Evolutionary conservation across 345 rosid species (phyloP), one percentile per base, ranked within the genome.

Genomic region (Laguncularia racemosa): DNA sequence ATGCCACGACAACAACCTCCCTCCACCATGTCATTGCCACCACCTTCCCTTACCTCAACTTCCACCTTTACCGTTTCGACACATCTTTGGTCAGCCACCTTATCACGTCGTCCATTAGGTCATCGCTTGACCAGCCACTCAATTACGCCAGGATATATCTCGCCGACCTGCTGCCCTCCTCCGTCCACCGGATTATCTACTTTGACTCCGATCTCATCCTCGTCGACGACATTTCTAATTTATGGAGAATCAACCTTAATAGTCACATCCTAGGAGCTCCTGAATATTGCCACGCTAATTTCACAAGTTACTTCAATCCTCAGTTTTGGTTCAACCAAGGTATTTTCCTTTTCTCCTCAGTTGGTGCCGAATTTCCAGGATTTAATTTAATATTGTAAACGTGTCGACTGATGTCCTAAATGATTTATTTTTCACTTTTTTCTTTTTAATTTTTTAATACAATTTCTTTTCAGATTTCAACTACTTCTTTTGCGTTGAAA

Each of bases 121-220:
- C 78, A 4, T 93, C 96, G 12, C 67, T 91, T 8, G 97, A 91
- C 68, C 91, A 91, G 28, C 97, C 97, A 8, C 59, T 91, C 49
- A 91, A 88, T 66, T 91, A 91, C 77, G 97, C 95, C 0, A 74
- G 97, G 53, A 85, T 87, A 67, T 91, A 80, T 83, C 78, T 88
- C 48, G 91, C 95, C 43, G 89, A 91, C 71, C 88, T 88, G 50
- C 66, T 91, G 14, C 93, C 95, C 1, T 17, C 59, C 46, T 47
- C 68, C 13, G 95, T 91, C 2, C 68, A 73, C 47, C 82, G 97
- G 55, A 77, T 88, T n/a, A 73, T 91, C 64, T 91, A 88, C 82
- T 75, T 91, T 59, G 97, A 91, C 61, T 91, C 96, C 13, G 97
- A 91, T 62, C 83, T 91, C 4, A 78, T 91, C 14, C 78, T 91